Conservation (phyloP, 805 yeast species). For the Hermanozyma aechmeae region DNA sequence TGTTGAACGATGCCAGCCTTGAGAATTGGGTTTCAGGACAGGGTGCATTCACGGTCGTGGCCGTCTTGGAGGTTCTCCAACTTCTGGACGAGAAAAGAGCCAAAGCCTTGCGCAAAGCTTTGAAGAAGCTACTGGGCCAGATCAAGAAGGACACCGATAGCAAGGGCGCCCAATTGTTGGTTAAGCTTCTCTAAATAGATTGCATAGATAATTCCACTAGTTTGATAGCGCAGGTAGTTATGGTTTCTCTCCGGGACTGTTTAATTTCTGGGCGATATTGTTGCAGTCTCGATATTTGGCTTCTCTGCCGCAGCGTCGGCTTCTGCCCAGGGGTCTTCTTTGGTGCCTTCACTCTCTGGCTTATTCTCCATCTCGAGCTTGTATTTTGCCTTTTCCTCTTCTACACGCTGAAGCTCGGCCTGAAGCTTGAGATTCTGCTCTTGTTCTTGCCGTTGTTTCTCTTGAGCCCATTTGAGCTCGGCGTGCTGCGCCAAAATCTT, state of each 20-base stretch:
- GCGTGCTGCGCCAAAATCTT: slow-evolving; percentile 41
- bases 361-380: slow-evolving; percentile 5
- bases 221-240: no score
- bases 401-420: slow-evolving; percentile 18
- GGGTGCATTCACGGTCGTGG: slow-evolving; percentile 75
- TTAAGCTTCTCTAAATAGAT: slow-evolving; percentile 12
- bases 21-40: slow-evolving; percentile 56
- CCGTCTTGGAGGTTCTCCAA: slow-evolving; percentile 61
- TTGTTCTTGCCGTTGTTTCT: slow-evolving; percentile 24
- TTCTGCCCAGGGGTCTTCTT: slow-evolving; percentile 24
- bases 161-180: slow-evolving; percentile 48
- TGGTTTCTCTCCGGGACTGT: no score
- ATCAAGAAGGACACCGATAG: slow-evolving; percentile 39
- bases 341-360: neutral
- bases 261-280: slow-evolving; percentile 25
- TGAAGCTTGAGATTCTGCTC: slow-evolving; percentile 21
- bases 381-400: slow-evolving; percentile 11
- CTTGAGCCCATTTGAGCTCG: slow-evolving; percentile 31
- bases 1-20: slow-evolving; percentile 38
- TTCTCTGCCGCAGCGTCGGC: slow-evolving; percentile 19
- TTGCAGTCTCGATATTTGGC: slow-evolving; percentile 31
- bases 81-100: slow-evolving; percentile 29
- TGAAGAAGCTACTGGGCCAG: slow-evolving; percentile 42
- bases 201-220: no score
- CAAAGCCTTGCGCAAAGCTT: slow-evolving; percentile 40